Conservation (phyloP, 202 grass and related monocot genomes). For the Miscanthus sacchariflorus region DNA sequence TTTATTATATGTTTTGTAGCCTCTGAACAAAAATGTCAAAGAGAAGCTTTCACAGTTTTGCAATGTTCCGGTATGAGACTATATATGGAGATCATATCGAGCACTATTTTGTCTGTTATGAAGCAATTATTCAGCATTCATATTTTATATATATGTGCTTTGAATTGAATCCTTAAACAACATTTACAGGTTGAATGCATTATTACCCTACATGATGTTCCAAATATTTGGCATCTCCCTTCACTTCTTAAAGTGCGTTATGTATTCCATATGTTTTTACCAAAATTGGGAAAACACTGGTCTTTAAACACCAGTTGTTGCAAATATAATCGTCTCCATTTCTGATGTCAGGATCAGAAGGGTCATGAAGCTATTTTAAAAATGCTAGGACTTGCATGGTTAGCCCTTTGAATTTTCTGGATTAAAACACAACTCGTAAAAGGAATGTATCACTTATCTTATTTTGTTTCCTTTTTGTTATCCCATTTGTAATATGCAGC, state of each 20-base stretch:
- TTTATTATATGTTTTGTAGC: constrained; percentile 34
- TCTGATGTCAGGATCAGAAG: constrained; percentile 12
- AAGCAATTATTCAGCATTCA: background rate
- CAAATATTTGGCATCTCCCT: constrained; percentile 79
- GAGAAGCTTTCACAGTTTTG: constrained; percentile 79
- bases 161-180: constrained; percentile 17
- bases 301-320: background rate
- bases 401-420: constrained; percentile 26
- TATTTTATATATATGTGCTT: constrained; percentile 38
- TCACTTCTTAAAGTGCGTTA: constrained; percentile 37
- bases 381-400: constrained; percentile 59
- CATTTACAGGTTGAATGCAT: constrained; percentile 51
- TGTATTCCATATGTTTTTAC: constrained; percentile 27
- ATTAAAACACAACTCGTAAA: constrained; percentile 30
- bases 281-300: constrained; percentile 13
- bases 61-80: constrained; percentile 66
- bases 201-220: constrained; percentile 74
- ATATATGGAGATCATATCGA: background rate
- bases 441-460: background rate
- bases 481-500: constrained; percentile 24
- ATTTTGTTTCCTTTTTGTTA: background rate
- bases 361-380: constrained; percentile 65
- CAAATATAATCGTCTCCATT: background rate
- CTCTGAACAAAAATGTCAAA: constrained; percentile 69
- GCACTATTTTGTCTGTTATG: background rate